These are phyloP conservation scores for Termitomyces sp. DNA, from an alignment of 768 basidiomycete species.

Conservation along the genomic window DNA sequence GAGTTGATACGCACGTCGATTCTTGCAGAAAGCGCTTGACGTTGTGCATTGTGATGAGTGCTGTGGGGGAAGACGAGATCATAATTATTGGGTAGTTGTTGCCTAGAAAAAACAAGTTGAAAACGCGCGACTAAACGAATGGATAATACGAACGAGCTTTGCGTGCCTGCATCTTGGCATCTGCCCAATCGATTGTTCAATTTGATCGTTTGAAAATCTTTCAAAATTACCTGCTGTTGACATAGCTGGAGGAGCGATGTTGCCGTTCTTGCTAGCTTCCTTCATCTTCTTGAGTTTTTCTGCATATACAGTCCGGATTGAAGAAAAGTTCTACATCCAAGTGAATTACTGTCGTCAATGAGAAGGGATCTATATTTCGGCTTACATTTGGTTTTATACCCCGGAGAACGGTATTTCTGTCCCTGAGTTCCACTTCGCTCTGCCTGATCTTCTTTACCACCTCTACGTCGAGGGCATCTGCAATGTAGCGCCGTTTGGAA, in stretches of 20 bases:
- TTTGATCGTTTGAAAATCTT: background rate
- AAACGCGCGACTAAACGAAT: background rate
- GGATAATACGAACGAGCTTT: slow-evolving; percentile 56
- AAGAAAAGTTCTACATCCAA: slow-evolving; percentile 72
- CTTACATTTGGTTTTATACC: slow-evolving; percentile 82
- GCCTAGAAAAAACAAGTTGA: slow-evolving; percentile 29
- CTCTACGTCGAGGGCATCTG: slow-evolving; percentile 74
- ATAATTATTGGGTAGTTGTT: slow-evolving; percentile 92
- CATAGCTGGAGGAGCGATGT: slow-evolving; percentile 28
- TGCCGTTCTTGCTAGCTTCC: slow-evolving; percentile 54
- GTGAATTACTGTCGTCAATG: background rate
- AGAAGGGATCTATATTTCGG: background rate
- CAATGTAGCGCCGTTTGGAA: slow-evolving; percentile 71
- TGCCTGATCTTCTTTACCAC: slow-evolving; percentile 80
- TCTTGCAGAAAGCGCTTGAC: slow-evolving; percentile 93
- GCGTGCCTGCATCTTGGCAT: slow-evolving; percentile 57
- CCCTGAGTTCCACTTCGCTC: slow-evolving; percentile 74
- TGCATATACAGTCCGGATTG: slow-evolving; percentile 56
- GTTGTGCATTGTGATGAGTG: slow-evolving; percentile 97
- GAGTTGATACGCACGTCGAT: slow-evolving; percentile 48
- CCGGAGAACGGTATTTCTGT: slow-evolving; percentile 78
- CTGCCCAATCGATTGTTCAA: slow-evolving; percentile 19
- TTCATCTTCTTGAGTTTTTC: slow-evolving; percentile 79
- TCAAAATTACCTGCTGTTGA: slow-evolving; percentile 33
- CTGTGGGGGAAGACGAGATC: slow-evolving; percentile 93